A percentile compares a stretch with the other conserved stretches of the same genome.
These are phyloP conservation scores for Suillus tomentosus DNA, from an alignment of 768 basidiomycete species.

Conservation along the genomic window DNA sequence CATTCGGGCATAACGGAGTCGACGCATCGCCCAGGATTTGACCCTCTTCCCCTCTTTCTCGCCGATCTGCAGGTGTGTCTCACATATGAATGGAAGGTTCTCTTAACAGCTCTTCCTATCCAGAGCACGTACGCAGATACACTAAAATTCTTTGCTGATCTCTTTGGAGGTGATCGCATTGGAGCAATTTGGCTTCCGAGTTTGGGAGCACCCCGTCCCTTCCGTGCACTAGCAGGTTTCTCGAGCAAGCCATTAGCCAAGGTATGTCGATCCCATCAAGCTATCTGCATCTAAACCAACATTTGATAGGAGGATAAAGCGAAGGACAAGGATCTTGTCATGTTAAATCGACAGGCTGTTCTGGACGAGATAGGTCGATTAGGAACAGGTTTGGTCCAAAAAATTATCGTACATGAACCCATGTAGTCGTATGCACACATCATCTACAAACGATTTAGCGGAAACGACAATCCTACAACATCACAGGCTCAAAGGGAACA, in stretches of 20 bases:
- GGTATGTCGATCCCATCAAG: slow-evolving; percentile 25
- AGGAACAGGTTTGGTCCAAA: slow-evolving; percentile 66
- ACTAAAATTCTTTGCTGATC: slow-evolving; percentile 83
- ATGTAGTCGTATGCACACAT: slow-evolving; percentile 5
- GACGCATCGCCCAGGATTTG: slow-evolving; percentile 66
- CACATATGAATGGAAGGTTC: not conserved
- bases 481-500: not conserved
- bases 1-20: slow-evolving; percentile 10
- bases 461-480: not conserved
- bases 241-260: slow-evolving; percentile 58
- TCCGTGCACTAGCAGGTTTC: slow-evolving; percentile 83
- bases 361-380: slow-evolving; percentile 77
- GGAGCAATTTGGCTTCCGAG: slow-evolving; percentile 88
- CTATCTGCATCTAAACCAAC: slow-evolving; percentile 3
- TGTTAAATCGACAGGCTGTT: slow-evolving; percentile 66
- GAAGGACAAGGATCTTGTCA: slow-evolving; percentile 62
- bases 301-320: slow-evolving; percentile 28
- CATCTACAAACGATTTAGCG: not conserved
- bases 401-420: slow-evolving; percentile 33
- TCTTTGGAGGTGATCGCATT: slow-evolving; percentile 74
- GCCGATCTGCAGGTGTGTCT: slow-evolving; percentile 68
- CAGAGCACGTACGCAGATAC: slow-evolving; percentile 76
- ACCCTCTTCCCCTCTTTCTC: slow-evolving; percentile 71
- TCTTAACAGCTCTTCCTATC: slow-evolving; percentile 12
- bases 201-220: slow-evolving; percentile 59